Conservation (phyloP, 208 protist species). For the Trichomonas vaginalis region DNA sequence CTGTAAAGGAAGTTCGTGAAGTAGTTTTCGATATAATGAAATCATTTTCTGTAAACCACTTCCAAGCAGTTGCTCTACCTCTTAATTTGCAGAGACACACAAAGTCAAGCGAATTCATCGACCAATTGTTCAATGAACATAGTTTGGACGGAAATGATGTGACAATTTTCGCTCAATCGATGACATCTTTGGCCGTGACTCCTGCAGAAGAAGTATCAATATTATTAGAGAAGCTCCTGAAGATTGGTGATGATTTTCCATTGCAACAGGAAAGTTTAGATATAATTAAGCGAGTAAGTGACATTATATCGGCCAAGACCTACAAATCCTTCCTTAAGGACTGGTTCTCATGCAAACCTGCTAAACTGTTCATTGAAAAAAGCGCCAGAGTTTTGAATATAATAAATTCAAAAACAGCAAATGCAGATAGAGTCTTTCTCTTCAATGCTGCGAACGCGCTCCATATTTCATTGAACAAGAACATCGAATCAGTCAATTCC, state of each 20-base stretch:
- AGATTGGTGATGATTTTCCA: not conserved
- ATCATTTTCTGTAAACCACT: not conserved
- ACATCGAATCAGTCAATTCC: not conserved
- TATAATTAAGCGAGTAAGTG: not conserved
- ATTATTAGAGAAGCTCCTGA: not conserved
- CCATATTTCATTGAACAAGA: not conserved
- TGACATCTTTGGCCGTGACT: not conserved
- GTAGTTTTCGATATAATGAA: not conserved
- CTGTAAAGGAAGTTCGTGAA: not conserved
- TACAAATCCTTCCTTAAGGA: not conserved
- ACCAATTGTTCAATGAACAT: not conserved
- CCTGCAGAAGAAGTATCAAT: not conserved
- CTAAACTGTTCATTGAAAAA: not conserved
- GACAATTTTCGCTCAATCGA: not conserved
- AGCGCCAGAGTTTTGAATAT: not conserved
- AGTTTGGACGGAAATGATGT: not conserved
- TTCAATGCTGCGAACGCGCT: not conserved
- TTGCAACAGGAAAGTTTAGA: not conserved
- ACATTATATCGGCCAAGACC: not conserved
- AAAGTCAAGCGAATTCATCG: not conserved
- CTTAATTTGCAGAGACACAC: not conserved
- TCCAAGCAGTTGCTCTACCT: not conserved
- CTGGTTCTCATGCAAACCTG: not conserved
- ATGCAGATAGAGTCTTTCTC: not conserved
- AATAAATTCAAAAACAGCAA: not conserved